Base-by-base conservation (phyloP, 2,329 filamentous ascomycete species). In the Hirsutella rhossiliensis region DNA sequence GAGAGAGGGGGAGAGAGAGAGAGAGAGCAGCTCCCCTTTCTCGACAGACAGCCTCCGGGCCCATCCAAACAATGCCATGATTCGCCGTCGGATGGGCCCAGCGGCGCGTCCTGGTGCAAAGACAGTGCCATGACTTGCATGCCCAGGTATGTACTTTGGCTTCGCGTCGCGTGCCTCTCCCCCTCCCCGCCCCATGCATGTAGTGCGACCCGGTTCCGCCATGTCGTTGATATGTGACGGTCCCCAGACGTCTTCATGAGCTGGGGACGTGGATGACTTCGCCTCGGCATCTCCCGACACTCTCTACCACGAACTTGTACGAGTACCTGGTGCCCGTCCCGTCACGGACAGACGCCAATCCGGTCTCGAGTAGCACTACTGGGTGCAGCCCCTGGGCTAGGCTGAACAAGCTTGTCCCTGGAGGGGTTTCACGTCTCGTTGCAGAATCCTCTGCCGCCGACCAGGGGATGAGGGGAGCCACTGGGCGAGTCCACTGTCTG, bases 371-470 rank as follows among this genome's bases (percentile, higher is more conserved):
- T 51, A 8, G 30, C 31, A 44, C 44, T 32, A 44, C 44, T 32
- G 30, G 38, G 45, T 44, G 43, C 39, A 40, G 45, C 49, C 49
- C 47, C 49, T 47, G 42, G 42, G 15, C 29, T 42, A 38, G 37
- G 38, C 41, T 41, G 39, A 40, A 40, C 38, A 41, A 39, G 29
- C 42, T 32, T 32, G 38, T 45, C 36, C 45, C 45, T 48, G 43
- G 40, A 20, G 23, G 29, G 31, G 46, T 53, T 52, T 53, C 48
- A 50, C 43, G 42, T 42, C 47, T 47, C 43, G 48, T 47, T 48
- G 48, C 47, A 49, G 45, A 40, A 44, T 39, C 13, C 19, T 12
- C 36, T 23, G n/a, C n/a, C n/a, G n/a, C n/a, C n/a, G n/a, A n/a
- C n/a, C n/a, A n/a, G n/a, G n/a, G n/a, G n/a, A n/a, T n/a, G n/a